Evolutionary conservation across 2,329 filamentous ascomycete genomes (phyloP), one percentile per base, ranked within the genome.

Genomic region (Fusarium protoensiforme): DNA sequence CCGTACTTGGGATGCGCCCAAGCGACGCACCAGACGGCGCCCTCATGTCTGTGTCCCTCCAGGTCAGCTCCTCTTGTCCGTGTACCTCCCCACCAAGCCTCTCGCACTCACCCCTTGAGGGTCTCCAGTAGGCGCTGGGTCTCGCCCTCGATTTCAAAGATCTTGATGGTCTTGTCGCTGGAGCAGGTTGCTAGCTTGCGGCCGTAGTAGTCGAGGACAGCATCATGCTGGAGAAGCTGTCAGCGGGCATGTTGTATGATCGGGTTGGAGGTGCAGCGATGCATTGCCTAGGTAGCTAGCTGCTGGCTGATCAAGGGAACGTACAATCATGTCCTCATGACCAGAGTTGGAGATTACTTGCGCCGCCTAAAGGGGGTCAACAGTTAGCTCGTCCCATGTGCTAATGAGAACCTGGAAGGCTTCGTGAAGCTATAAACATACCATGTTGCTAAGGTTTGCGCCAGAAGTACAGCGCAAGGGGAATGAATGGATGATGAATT

Each of bases 291-390:
- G 24, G 24, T 24, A 24, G 24, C 58, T 24, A 57, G 51, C 68
- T 65, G 22, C 56, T 64, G 35, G 48, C 53, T 67, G 65, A 35
- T 41, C 29, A 61, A 36, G 61, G 61, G 36, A 77, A 91, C 94
- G 80, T 95, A 98, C 96, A 90, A 99, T 98, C 96, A 98, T 98
- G 83, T 98, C 96, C 92, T 98, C 96, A 87, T 99, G 96, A 81
- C 84, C 83, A 60, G 84, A 83, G 78, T 85, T 86, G 65, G 83
- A 79, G 74, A 86, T 85, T 68, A 84, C 83, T 78, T 85, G 84
- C 72, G 84, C 78, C 74, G 84, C 81, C 83, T 85, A 69, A 58
- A 61, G 61, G 66, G 64, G 64, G 61, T 51, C 57, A 54, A 48
- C 63, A 66, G 77, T 84, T 79, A 83, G 80, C 72, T 74, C 46